Evolutionary conservation across 805 yeast species (phyloP), one percentile per base, ranked within the genome.

Genomic region (Starmera amethionina): DNA sequence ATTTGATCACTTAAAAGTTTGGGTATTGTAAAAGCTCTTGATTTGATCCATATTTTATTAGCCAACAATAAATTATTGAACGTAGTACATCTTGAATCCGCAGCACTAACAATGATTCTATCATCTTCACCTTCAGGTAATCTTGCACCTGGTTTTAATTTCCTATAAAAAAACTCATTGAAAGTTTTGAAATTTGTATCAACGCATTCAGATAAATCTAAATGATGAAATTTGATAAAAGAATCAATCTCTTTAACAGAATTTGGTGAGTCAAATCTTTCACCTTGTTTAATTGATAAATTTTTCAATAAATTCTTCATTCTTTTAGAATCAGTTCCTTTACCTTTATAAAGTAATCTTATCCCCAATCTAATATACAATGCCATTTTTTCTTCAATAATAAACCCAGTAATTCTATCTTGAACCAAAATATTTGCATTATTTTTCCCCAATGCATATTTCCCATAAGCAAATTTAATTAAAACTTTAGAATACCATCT

Each of bases 351-450:
- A 3, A 90, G 64, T 35, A 90, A 61, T 35, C 96, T 61, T 40
- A 90, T 90, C 0, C 97, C 98, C 31, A 93, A 56, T 37, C 96
- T 68, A 10, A 93, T 93, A 51, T 85, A 85, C 2, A 84, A 76
- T 42, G 89, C 80, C 84, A 93, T 90, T 52, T 87, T 87, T 52
- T 90, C 98, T 56, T 90, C 97, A 54, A 83, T 60, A n/a, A 90
- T 77, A 36, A 85, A 72, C 0, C 98, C 98, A 0, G 96, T 81
- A 14, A 73, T 67, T 45, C 98, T 69, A 57, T 93, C 97, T 58
- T 93, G 97, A 3, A 90, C 97, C 38, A 93, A 65, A 28, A 93
- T 90, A 54, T 90, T 90, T 9, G 97, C 98, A 37, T 94, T 87
- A 55, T 90, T 86, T 19, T 81, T 79, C 3, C 97, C 97, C 31